Evolutionary conservation across 495 filamentous ascomycete genomes (phyloP).

Genomic region (Trichoderma asperelloides): DNA sequence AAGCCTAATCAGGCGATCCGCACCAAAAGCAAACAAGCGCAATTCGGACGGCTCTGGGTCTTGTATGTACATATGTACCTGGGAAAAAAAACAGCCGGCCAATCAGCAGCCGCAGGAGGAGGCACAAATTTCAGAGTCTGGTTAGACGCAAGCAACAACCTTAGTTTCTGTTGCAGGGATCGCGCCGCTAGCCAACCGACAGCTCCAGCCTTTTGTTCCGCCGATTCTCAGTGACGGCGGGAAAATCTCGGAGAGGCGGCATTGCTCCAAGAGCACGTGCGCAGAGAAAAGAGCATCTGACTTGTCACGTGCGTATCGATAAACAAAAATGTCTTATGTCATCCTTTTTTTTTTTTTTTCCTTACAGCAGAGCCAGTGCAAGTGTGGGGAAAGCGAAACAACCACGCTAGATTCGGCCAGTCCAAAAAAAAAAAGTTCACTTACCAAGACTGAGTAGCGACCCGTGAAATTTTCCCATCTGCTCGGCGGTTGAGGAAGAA

Average conservation of each 20-base stretch:
- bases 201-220: background rate
- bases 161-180: background rate
- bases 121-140: background rate
- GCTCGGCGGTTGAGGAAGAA: background rate
- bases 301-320: background rate
- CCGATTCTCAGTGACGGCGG: background rate
- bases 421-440: slow-evolving; percentile 6
- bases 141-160: too few species aligned
- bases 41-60: background rate
- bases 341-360: background rate
- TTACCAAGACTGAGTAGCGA: background rate
- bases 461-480: slow-evolving; percentile 9
- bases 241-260: too few species aligned
- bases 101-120: background rate
- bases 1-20: background rate
- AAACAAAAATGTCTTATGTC: background rate
- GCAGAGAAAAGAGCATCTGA: background rate
- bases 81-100: background rate
- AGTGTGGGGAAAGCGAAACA: background rate
- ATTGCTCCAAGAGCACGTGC: background rate
- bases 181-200: background rate
- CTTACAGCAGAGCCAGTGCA: background rate
- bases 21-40: background rate
- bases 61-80: background rate
- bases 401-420: slow-evolving; percentile 2